A percentile compares a stretch with the other conserved stretches of the same genome.
These are phyloP conservation scores for Pseudogymnoascus sp. DNA, from an alignment of 2,329 filamentous ascomycete genomes.

Conservation along the genomic window DNA sequence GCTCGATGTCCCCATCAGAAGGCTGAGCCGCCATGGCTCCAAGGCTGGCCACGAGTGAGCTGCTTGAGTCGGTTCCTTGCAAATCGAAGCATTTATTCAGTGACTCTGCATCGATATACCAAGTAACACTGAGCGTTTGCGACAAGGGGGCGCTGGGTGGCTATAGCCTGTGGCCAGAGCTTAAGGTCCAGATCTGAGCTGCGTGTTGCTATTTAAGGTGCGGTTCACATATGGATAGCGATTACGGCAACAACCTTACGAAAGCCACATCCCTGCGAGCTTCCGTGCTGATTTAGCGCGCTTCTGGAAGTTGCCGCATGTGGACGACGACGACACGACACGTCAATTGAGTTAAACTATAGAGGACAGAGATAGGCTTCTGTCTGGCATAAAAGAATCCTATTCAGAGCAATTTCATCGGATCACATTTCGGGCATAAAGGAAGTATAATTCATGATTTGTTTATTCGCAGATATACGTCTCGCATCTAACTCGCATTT, in stretches of 20 bases:
- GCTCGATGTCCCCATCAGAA: neutral
- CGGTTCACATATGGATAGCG: neutral
- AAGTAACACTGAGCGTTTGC: neutral
- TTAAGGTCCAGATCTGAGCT: neutral
- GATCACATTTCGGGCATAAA: neutral
- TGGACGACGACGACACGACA: neutral
- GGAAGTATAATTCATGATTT: neutral
- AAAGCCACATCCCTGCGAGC: conserved; percentile 2
- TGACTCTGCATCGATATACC: neutral
- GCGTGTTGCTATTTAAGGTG: conserved; percentile 2
- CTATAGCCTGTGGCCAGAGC: neutral
- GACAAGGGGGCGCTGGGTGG: neutral
- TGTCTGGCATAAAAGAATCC: neutral
- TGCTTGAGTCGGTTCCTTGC: conserved; percentile 4
- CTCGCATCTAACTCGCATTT: neutral
- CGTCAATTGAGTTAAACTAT: neutral
- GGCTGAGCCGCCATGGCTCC: conserved; percentile 5
- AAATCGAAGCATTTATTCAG: conserved; percentile 9
- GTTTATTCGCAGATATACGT: neutral
- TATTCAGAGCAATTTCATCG: neutral
- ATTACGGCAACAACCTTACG: conserved; percentile 7
- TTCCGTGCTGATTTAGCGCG: conserved; percentile 2
- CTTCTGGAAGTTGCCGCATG: conserved; percentile 8
- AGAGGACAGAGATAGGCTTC: neutral
- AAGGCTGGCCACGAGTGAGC: conserved; percentile 1